A percentile compares a stretch with the other conserved stretches of the same genome.
These are phyloP conservation scores for Starmerella khaoyaiensis DNA, from an alignment of 805 yeast species.

Conservation along the genomic window DNA sequence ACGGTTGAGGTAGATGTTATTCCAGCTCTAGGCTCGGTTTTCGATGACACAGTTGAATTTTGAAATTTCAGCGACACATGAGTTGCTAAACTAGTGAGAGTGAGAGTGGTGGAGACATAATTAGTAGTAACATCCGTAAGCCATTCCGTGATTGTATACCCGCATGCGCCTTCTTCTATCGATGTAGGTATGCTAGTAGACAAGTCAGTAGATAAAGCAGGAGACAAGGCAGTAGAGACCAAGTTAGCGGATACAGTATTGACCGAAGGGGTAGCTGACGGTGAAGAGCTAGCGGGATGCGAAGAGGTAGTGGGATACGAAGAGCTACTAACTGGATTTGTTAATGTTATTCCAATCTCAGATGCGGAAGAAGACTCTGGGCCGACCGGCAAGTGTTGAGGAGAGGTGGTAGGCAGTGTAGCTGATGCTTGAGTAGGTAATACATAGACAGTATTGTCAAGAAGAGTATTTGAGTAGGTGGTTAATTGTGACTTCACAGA, in stretches of 20 bases:
- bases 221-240: constrained; percentile 1
- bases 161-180: too few species aligned
- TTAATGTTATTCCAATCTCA: too few species aligned
- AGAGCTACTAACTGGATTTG: too few species aligned
- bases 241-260: background rate
- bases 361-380: too few species aligned
- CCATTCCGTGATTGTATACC: background rate
- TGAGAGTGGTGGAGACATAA: background rate
- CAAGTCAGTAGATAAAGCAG: background rate
- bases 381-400: too few species aligned
- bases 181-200: background rate
- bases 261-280: background rate
- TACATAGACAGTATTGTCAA: constrained; percentile 8
- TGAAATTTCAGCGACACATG: background rate
- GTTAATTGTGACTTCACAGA: constrained; percentile 6
- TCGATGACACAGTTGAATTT: background rate
- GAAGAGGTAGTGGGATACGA: background rate
- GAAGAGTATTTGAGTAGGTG: constrained; percentile 13
- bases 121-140: background rate
- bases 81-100: background rate
- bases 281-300: background rate
- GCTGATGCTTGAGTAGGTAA: background rate
- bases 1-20: too few species aligned
- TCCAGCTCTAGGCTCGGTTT: too few species aligned
- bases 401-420: background rate